These are phyloP conservation scores for Trichophyton simii DNA, from an alignment of 2,329 filamentous ascomycete genomes.

Conservation along the genomic window DNA sequence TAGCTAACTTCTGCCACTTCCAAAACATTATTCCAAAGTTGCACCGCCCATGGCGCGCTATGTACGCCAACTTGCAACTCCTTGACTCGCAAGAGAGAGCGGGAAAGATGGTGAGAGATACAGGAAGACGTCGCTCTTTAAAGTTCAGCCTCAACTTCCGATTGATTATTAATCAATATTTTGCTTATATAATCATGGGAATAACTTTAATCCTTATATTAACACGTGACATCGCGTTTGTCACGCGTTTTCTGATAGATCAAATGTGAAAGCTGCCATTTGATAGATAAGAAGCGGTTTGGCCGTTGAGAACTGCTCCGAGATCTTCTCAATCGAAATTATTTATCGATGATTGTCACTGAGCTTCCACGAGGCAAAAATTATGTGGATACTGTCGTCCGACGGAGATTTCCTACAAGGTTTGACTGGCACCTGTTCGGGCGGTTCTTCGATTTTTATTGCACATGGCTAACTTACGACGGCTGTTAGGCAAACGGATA, in stretches of 20 bases:
- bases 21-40: not conserved
- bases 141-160: not conserved
- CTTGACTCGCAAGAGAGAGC: too few relatives aligned
- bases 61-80: too few relatives aligned
- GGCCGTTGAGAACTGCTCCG: not conserved
- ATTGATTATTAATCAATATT: not conserved
- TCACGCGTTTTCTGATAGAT: not conserved
- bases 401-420: constrained; percentile 37
- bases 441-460: constrained; percentile 32
- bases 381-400: constrained; percentile 55
- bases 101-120: too few relatives aligned
- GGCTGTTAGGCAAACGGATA: constrained; percentile 50
- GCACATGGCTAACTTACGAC: constrained; percentile 10
- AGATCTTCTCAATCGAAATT: not conserved
- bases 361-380: not conserved
- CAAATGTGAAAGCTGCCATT: not conserved
- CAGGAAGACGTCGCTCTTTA: not conserved
- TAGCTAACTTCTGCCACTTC: not conserved
- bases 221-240: constrained; percentile 6
- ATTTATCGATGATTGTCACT: not conserved
- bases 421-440: constrained; percentile 20
- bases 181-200: not conserved
- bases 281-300: not conserved
- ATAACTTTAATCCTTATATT: not conserved
- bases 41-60: not conserved